Evolutionary conservation across 768 basidiomycete species (phyloP).

Genomic region (Cantharellus cinnabarinus): DNA sequence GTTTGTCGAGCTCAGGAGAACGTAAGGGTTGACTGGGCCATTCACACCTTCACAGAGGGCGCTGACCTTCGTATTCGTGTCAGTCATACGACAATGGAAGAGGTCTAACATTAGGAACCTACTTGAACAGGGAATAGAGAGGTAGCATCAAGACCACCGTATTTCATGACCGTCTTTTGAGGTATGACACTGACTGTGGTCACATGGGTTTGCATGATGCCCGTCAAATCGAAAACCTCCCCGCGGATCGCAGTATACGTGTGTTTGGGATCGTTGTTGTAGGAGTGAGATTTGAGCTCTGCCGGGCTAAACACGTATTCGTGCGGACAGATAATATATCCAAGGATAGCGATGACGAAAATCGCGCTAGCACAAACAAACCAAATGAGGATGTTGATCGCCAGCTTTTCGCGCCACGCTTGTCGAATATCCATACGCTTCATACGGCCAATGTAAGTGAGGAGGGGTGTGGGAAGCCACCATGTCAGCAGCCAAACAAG

Average conservation of each 20-base stretch:
- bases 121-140: constrained; percentile 89
- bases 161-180: constrained; percentile 52
- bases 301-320: constrained; percentile 70
- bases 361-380: constrained; percentile 71
- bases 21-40: constrained; percentile 67
- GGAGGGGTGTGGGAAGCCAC: constrained; percentile 61
- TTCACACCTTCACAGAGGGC: constrained; percentile 78
- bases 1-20: constrained; percentile 59
- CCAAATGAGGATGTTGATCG: constrained; percentile 92
- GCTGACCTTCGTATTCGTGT: constrained; percentile 33
- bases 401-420: constrained; percentile 95
- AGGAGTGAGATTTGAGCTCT: constrained; percentile 61
- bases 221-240: constrained; percentile 79
- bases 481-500: constrained; percentile 80
- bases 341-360: constrained; percentile 83
- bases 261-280: constrained; percentile 16
- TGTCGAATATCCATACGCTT: constrained; percentile 84
- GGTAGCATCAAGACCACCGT: constrained; percentile 59
- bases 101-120: constrained; percentile 8
- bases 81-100: neutral
- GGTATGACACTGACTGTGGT: constrained; percentile 55
- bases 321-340: constrained; percentile 78
- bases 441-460: constrained; percentile 69
- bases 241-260: constrained; percentile 67
- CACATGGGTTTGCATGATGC: constrained; percentile 43